phyloP scores from a whole-genome alignment of 306 rosid species.

The Vicia faba region DNA sequence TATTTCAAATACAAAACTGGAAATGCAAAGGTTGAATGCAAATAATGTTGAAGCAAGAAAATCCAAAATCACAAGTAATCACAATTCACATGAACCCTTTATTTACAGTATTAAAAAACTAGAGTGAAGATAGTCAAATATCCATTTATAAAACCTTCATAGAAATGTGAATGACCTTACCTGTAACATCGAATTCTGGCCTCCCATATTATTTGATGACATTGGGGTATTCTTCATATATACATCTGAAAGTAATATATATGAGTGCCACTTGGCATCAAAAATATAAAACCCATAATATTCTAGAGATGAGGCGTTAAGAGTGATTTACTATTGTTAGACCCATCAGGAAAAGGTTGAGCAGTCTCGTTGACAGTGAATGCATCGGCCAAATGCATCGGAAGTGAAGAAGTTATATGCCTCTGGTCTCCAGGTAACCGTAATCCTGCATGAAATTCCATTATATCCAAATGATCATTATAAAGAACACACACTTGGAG shows the following conservation, averaged over 20 bases:
- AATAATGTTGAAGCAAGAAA: constrained; percentile 26
- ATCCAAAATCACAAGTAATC: constrained; percentile 19
- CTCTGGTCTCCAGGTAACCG: constrained; percentile 75
- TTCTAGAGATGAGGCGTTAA: constrained; percentile 29
- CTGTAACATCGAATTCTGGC: constrained; percentile 71
- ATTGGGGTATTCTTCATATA: constrained; percentile 65
- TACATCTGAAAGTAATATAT: constrained; percentile 52
- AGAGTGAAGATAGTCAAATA: constrained; percentile 25
- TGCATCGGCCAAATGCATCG: constrained; percentile 81
- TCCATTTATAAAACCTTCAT: constrained; percentile 23
- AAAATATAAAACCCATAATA: constrained; percentile 15
- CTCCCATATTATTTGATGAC: constrained; percentile 63
- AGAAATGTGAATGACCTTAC: constrained; percentile 47
- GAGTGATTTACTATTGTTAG: constrained; percentile 50
- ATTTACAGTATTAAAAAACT: constrained; percentile 23
- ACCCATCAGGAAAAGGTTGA: constrained; percentile 62
- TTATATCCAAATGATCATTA: constrained; percentile 25
- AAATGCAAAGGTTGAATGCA: constrained; percentile 15
- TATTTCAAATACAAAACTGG: constrained; percentile 25
- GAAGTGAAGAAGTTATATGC: constrained; percentile 76
- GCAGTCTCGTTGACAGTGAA: constrained; percentile 57
- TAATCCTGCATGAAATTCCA: constrained; percentile 56
- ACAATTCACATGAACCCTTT: constrained; percentile 1
- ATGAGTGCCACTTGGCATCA: constrained; percentile 26
- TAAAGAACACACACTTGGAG: constrained; percentile 19